Percentiles rank a stretch among this genome's conserved stretches.
Evolutionary conservation across 2,329 filamentous ascomycete species (phyloP).

Genomic region (Fusarium illudens): DNA sequence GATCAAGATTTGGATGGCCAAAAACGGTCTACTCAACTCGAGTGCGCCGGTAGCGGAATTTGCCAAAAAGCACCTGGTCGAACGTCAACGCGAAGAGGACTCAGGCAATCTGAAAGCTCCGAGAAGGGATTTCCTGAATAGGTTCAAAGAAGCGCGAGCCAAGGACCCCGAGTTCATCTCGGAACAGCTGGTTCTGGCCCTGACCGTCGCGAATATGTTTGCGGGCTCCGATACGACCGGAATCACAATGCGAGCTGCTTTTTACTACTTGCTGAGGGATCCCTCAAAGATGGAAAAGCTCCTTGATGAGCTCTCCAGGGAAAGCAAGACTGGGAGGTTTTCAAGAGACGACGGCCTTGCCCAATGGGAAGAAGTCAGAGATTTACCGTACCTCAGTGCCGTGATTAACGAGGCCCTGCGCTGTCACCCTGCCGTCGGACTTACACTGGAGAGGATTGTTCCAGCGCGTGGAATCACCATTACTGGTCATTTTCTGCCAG

Average conservation of each 20-base stretch:
- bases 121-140: slow-evolving; percentile 68
- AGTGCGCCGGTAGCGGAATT: slow-evolving; percentile 76
- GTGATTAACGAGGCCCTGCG: slow-evolving; percentile 80
- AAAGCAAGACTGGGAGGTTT: slow-evolving; percentile 61
- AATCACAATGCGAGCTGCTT: slow-evolving; percentile 73
- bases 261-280: slow-evolving; percentile 76
- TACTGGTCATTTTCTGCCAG: slow-evolving; percentile 66
- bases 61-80: slow-evolving; percentile 70
- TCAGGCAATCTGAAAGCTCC: slow-evolving; percentile 46
- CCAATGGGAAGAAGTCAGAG: slow-evolving; percentile 73
- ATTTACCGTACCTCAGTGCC: slow-evolving; percentile 79
- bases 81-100: slow-evolving; percentile 59
- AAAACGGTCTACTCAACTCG: slow-evolving; percentile 70
- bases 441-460: slow-evolving; percentile 76
- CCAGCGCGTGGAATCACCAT: slow-evolving; percentile 70
- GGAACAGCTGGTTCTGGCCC: slow-evolving; percentile 68
- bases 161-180: slow-evolving; percentile 75
- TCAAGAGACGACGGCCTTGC: slow-evolving; percentile 63
- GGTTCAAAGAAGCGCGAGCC: slow-evolving; percentile 73
- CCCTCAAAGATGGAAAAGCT: slow-evolving; percentile 61
- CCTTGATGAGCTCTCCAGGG: slow-evolving; percentile 68
- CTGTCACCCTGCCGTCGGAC: slow-evolving; percentile 74
- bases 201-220: slow-evolving; percentile 71
- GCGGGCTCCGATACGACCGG: slow-evolving; percentile 82
- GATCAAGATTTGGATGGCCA: slow-evolving; percentile 70